These are phyloP conservation scores for Dothistroma septosporum DNA, from an alignment of 2,329 filamentous ascomycete species.

Conservation along the genomic window DNA sequence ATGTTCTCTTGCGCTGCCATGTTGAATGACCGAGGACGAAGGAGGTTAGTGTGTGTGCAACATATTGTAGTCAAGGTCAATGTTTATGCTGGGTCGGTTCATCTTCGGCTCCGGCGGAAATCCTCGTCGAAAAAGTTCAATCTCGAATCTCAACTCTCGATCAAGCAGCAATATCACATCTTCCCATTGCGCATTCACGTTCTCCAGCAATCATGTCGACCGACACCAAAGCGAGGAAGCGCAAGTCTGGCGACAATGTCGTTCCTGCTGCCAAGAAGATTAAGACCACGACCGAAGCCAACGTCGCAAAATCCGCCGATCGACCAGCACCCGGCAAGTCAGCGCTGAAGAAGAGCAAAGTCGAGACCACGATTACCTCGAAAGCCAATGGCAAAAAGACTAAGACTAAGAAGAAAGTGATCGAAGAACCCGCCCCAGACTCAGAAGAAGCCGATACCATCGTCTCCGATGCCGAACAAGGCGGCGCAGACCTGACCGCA, in stretches of 20 bases:
- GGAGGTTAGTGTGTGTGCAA: background rate
- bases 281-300: slow-evolving; percentile 31
- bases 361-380: slow-evolving; percentile 12
- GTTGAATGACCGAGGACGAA: background rate
- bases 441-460: slow-evolving; percentile 18
- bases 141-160: background rate
- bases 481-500: slow-evolving; percentile 34
- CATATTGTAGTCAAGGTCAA: background rate
- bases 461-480: slow-evolving; percentile 28
- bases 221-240: slow-evolving; percentile 33
- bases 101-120: background rate
- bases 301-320: slow-evolving; percentile 29
- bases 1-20: slow-evolving; percentile 39
- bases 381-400: slow-evolving; percentile 15
- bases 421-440: slow-evolving; percentile 17
- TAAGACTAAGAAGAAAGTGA: slow-evolving; percentile 19
- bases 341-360: slow-evolving; percentile 31
- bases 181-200: background rate
- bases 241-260: slow-evolving; percentile 35
- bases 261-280: slow-evolving; percentile 33
- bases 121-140: background rate
- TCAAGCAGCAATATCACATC: background rate
- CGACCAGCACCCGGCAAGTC: slow-evolving; percentile 30
- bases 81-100: background rate
- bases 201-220: slow-evolving; percentile 27